Conservation (phyloP, 108 stramenopile genomes). For the Hondaea fermentalgiana region DNA sequence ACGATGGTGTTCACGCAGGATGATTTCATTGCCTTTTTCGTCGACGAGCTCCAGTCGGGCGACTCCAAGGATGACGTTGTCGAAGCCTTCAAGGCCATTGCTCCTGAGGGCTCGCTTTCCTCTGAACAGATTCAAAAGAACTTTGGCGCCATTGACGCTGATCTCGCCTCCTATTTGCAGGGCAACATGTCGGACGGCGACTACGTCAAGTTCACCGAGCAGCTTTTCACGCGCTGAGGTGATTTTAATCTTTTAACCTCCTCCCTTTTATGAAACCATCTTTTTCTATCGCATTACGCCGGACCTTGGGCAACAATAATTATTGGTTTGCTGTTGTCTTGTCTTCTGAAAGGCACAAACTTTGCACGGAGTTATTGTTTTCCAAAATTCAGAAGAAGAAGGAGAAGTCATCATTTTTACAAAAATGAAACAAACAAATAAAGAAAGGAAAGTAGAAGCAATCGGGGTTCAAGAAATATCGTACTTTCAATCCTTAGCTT, state of each 20-base stretch:
- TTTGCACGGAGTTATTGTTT: no score
- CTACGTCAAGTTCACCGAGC: not conserved
- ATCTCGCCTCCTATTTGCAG: not conserved
- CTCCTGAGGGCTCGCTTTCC: not conserved
- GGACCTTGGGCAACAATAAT: not conserved
- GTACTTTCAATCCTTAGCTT: no score
- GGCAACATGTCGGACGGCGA: not conserved
- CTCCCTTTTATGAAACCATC: not conserved
- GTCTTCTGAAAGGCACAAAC: no score
- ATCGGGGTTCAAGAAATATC: no score
- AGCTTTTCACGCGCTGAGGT: not conserved
- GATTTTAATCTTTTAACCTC: not conserved
- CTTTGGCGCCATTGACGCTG: not conserved
- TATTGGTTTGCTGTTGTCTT: not conserved
- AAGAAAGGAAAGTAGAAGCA: no score
- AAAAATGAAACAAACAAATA: no score
- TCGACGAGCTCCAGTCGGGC: not conserved
- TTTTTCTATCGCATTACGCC: not conserved
- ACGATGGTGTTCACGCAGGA: not conserved
- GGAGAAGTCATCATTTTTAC: no score
- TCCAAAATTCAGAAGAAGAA: no score
- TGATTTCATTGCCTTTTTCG: constrained; percentile 3
- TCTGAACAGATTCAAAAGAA: not conserved
- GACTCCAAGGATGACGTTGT: constrained; percentile 3
- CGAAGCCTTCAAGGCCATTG: not conserved